Percentiles rank a stretch among this genome's conserved stretches.
These are phyloP conservation scores for Podaxis sp. DNA, from an alignment of 768 basidiomycete species.

Conservation along the genomic window DNA sequence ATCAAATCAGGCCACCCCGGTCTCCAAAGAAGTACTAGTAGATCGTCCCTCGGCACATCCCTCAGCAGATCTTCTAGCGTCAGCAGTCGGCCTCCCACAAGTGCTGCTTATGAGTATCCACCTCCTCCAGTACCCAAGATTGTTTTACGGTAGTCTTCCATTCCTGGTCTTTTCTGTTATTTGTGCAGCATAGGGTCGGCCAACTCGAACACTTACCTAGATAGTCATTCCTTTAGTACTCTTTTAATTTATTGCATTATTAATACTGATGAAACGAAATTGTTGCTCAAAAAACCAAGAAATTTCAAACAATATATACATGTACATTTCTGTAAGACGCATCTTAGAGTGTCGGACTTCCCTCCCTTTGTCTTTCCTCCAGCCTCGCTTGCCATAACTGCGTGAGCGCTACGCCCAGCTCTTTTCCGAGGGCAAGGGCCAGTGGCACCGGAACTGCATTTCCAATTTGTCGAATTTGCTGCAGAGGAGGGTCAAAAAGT, in stretches of 20 bases:
- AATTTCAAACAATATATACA: not conserved
- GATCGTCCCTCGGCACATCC: constrained; percentile 7
- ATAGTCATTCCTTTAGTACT: constrained; percentile 7
- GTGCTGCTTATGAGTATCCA: not conserved
- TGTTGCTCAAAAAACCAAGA: not conserved
- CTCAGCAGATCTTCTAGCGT: constrained; percentile 9
- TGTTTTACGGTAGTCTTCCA: not conserved
- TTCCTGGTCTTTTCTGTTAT: not conserved
- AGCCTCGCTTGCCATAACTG: constrained; percentile 44
- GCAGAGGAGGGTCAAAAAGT: constrained; percentile 8
- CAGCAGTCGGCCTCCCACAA: not conserved
- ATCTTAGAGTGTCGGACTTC: constrained; percentile 40
- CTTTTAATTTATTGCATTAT: constrained; percentile 6
- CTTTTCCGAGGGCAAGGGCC: constrained; percentile 60
- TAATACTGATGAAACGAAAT: too few relatives aligned
- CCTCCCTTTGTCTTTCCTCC: constrained; percentile 39
- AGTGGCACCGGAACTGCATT: constrained; percentile 79
- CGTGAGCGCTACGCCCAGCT: constrained; percentile 43
- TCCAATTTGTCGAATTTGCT: constrained; percentile 80
- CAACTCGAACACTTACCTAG: not conserved
- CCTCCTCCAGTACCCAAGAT: constrained; percentile 10
- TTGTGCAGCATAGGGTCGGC: not conserved
- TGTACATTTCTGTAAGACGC: not conserved
- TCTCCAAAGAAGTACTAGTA: not conserved
- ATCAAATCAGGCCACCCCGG: not conserved